Evolutionary conservation across 495 filamentous ascomycete genomes (phyloP), one percentile per base, ranked within the genome.

Genomic region (Aspergillus asperescens): DNA sequence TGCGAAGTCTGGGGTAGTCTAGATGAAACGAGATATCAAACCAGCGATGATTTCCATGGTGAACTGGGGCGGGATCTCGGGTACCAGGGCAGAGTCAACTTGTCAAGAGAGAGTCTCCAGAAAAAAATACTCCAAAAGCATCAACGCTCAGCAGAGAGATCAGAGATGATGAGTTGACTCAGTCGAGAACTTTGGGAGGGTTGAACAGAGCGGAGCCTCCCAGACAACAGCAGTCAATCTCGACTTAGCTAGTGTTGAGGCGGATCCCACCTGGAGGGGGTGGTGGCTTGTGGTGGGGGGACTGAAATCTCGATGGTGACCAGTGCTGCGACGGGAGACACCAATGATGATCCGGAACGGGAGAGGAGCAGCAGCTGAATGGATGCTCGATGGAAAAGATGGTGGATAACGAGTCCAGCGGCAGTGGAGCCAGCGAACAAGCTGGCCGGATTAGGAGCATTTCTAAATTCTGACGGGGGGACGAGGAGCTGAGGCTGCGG

Each of bases 401-500:
- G 31, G 49, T 51, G 56, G 52, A 52, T 54, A 49, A 49, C 32
- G 27, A 39, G 37, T 19, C 44, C 42, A 61, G 54, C 29, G 35
- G 58, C 34, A 60, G 58, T 60, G 58, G 58, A 61, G 50, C 58
- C 58, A 57, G 54, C 56, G 50, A 52, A 27, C 22, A 52, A 13
- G 25, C 22, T 31, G 45, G 38, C 27, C 39, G 51, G 35, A 41
- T 61, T 41, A 29, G 47, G 46, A 51, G 18, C 48, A 13, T 27
- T 38, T 10, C 32, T n/a, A n/a, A n/a, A n/a, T n/a, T n/a, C n/a
- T n/a, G n/a, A n/a, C n/a, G n/a, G n/a, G n/a, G n/a, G n/a, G n/a
- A 35, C 12, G 28, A 25, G 46, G 48, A 52, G 56, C 27, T 43
- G 35, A 48, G 37, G 51, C 45, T 48, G 42, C 40, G 43, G 39